Base-by-base conservation (phyloP, 2,329 filamentous ascomycete genomes). In the Periglandula ipomoeae region DNA sequence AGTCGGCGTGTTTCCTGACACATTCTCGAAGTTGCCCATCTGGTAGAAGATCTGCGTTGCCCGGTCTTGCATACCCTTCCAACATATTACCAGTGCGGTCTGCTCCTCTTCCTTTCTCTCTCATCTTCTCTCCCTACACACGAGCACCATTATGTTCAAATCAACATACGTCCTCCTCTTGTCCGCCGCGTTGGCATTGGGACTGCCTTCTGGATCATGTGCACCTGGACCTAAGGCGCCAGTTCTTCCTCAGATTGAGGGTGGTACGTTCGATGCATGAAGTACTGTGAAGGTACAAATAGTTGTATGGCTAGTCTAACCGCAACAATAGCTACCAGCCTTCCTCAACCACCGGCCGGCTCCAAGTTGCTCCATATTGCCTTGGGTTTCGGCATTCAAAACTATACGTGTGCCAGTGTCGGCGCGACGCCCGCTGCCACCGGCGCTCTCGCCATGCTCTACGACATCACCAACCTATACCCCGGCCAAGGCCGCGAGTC, bases 331-430 rank as follows among this genome's bases (percentile, higher is more conserved):
- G 69, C 61, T 34, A 58, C 57, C 22, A 67, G 78, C 46, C 73
- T 81, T 24, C 61, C 70, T n/a, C 51, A 62, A 4, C 70, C 70
- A 1, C 54, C 71, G 3, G 52, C 64, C 9, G 59, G 59, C 52
- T 57, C 69, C 39, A 60, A 61, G 5, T 66, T 81, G 34, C 73
- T 76, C 60, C 67, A 74, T 66, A 75, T 85, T 53, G 73, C 72
- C 49, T 65, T 85, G 38, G 82, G 81, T 55, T 75, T 82, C 56
- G 82, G 82, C 50, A 76, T 82, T 57, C 82, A 85, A 59, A 85
- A 85, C 73, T 85, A 85, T 70, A 82, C 78, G 34, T 85, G 82
- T 65, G 53, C 55, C n/a, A 51, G 58, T 3, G 61, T 62, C 2
- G 62, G 61, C 15, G 61, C 65, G 9, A 55, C 57, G 0, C 66